Base-by-base conservation (phyloP, 257 asterid species). In the Primulina eburnea region DNA sequence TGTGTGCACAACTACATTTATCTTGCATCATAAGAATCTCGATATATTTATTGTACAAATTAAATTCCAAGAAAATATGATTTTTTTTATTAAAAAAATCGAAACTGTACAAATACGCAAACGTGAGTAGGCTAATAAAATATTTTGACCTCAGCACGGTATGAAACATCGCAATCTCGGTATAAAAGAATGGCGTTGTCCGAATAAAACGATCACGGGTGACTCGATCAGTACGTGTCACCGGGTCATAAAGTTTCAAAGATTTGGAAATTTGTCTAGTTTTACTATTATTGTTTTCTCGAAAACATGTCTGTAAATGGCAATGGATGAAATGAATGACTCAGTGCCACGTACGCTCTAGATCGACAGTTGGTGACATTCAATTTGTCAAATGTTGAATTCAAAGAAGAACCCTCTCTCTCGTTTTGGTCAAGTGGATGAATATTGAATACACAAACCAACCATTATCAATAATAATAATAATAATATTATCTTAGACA, bases 321-420 rank as follows among this genome's bases (percentile, higher is more conserved):
- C 61, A 70, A 11, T 68, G 71, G 83, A 76, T 80, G 73, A 74
- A 57, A 20, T 72, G 37, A 57, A 74, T 80, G 84, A 80, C 76
- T 76, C 84, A 65, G 29, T 53, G 81, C 84, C 84, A 80, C 83
- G 9, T 62, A 65, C 0, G 72, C 68, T 28, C 4, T 7, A 16
- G 52, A 28, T 53, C 30, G 47, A 64, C 37, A 32, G 63, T 32
- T 32, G 32, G 18, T 24, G 37, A 67, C 35, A 28, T 34, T 43
- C 50, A 33, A 17, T 14, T 34, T 17, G 7, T 8, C 3, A 7
- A 18, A 18, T 18, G 38, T 4, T 32, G 34, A 11, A 65, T 73
- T 35, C 59, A 17, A 30, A 57, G 11, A 50, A 17, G 6, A 65
- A 5, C 29, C 57, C 28, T 71, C 35, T 71, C 35, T 64, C 28